Evolutionary conservation across 176 grass and related monocot species (phyloP).

Genomic region (Triticum urartu): DNA sequence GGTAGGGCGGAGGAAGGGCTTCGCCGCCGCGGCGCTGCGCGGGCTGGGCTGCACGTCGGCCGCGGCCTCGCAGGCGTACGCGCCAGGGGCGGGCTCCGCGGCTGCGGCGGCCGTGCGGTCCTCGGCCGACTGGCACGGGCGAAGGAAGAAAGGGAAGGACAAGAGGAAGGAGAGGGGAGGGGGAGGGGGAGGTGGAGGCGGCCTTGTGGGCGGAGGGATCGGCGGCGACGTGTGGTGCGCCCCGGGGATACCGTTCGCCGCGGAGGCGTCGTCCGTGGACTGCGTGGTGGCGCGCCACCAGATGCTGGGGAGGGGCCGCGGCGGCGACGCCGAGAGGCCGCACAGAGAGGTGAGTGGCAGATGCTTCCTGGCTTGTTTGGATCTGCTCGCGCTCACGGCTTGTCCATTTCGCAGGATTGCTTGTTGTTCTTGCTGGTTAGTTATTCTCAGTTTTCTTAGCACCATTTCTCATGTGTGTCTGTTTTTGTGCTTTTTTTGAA

Average conservation of each 20-base stretch:
- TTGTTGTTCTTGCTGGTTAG: constrained; percentile 12
- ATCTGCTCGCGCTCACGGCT: constrained; percentile 11
- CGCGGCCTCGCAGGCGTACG: constrained; percentile 57
- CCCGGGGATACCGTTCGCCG: constrained; percentile 77
- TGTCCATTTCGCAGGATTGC: not conserved
- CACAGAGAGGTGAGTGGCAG: constrained; percentile 64
- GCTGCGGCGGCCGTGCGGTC: constrained; percentile 62
- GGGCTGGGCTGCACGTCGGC: constrained; percentile 75
- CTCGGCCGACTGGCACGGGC: constrained; percentile 83
- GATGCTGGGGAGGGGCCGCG: constrained; percentile 43
- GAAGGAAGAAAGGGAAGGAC: constrained; percentile 47
- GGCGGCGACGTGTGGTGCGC: constrained; percentile 90
- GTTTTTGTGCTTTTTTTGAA: not conserved
- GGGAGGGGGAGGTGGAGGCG: not conserved
- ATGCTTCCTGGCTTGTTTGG: not conserved
- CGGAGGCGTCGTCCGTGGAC: constrained; percentile 89
- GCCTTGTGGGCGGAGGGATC: constrained; percentile 39
- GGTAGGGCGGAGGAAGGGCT: constrained; percentile 46
- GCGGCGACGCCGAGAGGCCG: constrained; percentile 47
- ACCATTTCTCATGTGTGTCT: not conserved
- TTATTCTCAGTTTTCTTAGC: not conserved
- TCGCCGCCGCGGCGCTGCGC: constrained; percentile 64
- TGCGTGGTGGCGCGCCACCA: constrained; percentile 84
- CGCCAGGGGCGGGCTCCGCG: constrained; percentile 27
- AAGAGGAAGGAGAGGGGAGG: constrained; percentile 49